Conservation (phyloP, 805 yeast genomes). For the Starmerella davenportii region DNA sequence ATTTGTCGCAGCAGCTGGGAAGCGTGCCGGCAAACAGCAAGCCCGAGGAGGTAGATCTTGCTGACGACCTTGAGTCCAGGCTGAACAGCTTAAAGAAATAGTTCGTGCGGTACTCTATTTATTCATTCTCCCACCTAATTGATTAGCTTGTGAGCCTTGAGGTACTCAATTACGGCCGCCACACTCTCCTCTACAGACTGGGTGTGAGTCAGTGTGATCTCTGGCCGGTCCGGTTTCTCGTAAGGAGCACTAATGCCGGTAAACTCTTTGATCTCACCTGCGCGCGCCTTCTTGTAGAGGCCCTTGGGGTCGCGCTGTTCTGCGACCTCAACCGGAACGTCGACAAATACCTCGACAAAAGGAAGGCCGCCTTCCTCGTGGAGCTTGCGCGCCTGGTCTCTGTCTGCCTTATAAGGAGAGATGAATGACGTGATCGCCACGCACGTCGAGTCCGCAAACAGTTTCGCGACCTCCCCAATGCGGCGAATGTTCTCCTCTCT, state of each 20-base stretch:
- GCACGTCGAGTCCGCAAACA: slow-evolving; percentile 83
- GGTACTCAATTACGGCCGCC: slow-evolving; percentile 45
- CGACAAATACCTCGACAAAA: slow-evolving; percentile 78
- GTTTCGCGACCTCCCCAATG: slow-evolving; percentile 82
- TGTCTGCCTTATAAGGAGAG: slow-evolving; percentile 73
- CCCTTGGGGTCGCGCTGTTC: slow-evolving; percentile 97
- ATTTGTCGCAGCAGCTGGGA: slow-evolving; percentile 36
- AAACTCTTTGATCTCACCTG: slow-evolving; percentile 82
- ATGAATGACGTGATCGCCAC: slow-evolving; percentile 83
- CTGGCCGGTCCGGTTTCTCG: slow-evolving; percentile 78
- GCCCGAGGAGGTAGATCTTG: slow-evolving; percentile 26
- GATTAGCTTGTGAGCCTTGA: slow-evolving; percentile 7
- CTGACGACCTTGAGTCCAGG: slow-evolving; percentile 79
- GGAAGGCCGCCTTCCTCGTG: slow-evolving; percentile 62
- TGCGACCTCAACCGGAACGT: slow-evolving; percentile 85
- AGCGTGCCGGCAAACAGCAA: slow-evolving; percentile 35
- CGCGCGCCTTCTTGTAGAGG: slow-evolving; percentile 87
- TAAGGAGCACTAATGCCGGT: slow-evolving; percentile 94
- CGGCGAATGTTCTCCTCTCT: slow-evolving; percentile 90
- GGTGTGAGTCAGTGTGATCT: slow-evolving; percentile 61
- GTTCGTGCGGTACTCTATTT: background rate
- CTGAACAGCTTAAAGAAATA: slow-evolving; percentile 58
- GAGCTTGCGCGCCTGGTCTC: slow-evolving; percentile 68
- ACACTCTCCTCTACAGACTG: slow-evolving; percentile 69
- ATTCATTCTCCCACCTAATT: background rate